Conservation (phyloP, 495 filamentous ascomycete genomes). For the Penicillium cosmopolitanum region DNA sequence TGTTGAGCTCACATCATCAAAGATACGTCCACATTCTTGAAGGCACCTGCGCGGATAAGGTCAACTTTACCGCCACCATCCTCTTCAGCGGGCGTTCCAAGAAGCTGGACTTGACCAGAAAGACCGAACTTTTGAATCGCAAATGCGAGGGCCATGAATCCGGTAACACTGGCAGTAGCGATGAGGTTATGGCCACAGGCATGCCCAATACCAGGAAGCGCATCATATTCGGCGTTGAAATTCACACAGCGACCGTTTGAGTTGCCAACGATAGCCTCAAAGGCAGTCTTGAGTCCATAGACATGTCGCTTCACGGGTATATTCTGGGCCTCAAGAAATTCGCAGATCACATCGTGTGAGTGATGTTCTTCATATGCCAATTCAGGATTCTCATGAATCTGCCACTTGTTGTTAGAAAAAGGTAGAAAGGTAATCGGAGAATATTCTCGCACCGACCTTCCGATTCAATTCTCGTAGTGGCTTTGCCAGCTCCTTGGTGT, state of each 20-base stretch:
- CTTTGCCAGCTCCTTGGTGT: background rate
- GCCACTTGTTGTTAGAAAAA: background rate
- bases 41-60: slow-evolving; percentile 65
- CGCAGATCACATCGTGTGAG: slow-evolving; percentile 60
- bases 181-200: slow-evolving; percentile 75
- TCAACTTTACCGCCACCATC: slow-evolving; percentile 71
- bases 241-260: slow-evolving; percentile 45
- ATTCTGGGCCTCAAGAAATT: slow-evolving; percentile 55
- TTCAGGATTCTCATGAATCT: slow-evolving; percentile 66
- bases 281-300: slow-evolving; percentile 44
- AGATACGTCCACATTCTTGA: slow-evolving; percentile 64
- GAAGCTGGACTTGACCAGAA: slow-evolving; percentile 60
- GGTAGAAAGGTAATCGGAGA: background rate
- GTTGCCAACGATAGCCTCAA: slow-evolving; percentile 38
- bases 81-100: slow-evolving; percentile 76
- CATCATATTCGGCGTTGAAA: slow-evolving; percentile 57
- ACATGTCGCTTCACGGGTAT: slow-evolving; percentile 60
- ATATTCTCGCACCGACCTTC: background rate
- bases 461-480: background rate
- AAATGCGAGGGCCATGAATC: slow-evolving; percentile 57
- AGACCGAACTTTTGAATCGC: slow-evolving; percentile 50
- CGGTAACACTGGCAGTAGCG: slow-evolving; percentile 62
- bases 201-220: slow-evolving; percentile 63
- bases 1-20: slow-evolving; percentile 59
- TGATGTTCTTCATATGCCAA: slow-evolving; percentile 59